Percentiles rank a stretch among this genome's conserved stretches.
Evolutionary conservation across 768 basidiomycete species (phyloP).

Genomic region (Trametes cinnabarina): DNA sequence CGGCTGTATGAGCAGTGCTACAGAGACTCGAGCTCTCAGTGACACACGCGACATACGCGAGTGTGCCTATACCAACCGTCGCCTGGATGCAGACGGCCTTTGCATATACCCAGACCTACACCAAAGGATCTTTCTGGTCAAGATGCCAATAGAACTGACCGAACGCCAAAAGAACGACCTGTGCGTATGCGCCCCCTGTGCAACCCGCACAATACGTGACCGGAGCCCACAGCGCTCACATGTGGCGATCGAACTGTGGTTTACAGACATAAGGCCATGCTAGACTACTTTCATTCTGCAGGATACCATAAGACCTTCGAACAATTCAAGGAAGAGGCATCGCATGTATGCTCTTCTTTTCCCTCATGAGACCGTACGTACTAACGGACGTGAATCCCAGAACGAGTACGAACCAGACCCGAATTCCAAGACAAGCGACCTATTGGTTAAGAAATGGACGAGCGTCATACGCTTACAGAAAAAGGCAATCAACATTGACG

Average conservation of each 20-base stretch:
- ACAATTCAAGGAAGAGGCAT: conserved; percentile 49
- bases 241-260: neutral
- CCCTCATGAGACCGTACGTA: neutral
- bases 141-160: conserved; percentile 13
- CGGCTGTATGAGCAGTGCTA: too few relatives aligned
- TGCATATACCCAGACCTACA: too few relatives aligned
- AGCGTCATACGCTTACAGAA: conserved; percentile 91
- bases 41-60: too few relatives aligned
- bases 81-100: too few relatives aligned
- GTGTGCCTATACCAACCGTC: too few relatives aligned
- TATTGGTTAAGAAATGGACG: conserved; percentile 97
- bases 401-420: neutral
- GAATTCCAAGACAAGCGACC: conserved; percentile 50
- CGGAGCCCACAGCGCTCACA: too few relatives aligned
- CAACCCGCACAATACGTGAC: neutral
- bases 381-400: neutral
- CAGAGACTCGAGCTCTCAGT: neutral
- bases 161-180: conserved; percentile 44
- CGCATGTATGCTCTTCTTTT: too few relatives aligned
- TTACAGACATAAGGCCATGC: conserved; percentile 70
- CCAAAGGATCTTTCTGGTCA: too few relatives aligned
- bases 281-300: conserved; percentile 68
- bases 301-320: conserved; percentile 60
- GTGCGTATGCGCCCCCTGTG: conserved; percentile 22
- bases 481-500: conserved; percentile 51